A percentile compares a stretch with the other conserved stretches of the same genome.
Evolutionary conservation across 1,284 basidiomycete species (phyloP).

Genomic region (Inonotus obliquus): DNA sequence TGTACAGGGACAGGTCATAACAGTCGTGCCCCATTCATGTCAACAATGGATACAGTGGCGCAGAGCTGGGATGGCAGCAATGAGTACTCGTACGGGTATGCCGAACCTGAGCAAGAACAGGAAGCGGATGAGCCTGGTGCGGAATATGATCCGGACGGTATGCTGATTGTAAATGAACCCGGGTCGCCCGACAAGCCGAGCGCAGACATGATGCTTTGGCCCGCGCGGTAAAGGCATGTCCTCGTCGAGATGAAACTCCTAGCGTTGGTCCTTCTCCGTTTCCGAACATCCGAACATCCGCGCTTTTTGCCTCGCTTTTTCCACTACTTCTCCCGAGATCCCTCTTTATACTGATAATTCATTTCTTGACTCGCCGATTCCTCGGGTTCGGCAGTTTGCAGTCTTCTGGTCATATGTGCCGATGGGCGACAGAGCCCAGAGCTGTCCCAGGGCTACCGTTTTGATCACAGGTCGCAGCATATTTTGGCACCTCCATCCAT

Average conservation of each 20-base stretch:
- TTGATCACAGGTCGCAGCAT: background rate
- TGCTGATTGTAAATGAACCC: constrained; percentile 25
- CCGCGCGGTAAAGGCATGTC: constrained; percentile 19
- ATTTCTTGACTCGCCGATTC: background rate
- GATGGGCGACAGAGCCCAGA: background rate
- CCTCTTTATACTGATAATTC: background rate
- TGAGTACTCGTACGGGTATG: constrained; percentile 13
- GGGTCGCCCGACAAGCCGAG: constrained; percentile 27
- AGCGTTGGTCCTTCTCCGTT: background rate
- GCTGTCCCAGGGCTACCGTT: too few species aligned
- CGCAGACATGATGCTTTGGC: constrained; percentile 23
- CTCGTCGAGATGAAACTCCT: background rate
- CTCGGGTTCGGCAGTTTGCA: background rate
- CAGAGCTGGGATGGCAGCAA: constrained; percentile 6
- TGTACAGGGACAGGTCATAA: background rate
- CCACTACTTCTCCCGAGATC: background rate
- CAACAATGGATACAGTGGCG: background rate
- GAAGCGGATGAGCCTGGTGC: constrained; percentile 15
- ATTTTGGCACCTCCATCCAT: background rate
- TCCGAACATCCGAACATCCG: background rate
- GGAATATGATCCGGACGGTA: constrained; percentile 26
- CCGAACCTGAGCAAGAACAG: constrained; percentile 11
- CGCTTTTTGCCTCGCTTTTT: background rate
- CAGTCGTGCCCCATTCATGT: background rate
- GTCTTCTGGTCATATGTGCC: background rate